phyloP scores from a whole-genome alignment of 2,329 filamentous ascomycete species.

The Diaporthe destruens region DNA sequence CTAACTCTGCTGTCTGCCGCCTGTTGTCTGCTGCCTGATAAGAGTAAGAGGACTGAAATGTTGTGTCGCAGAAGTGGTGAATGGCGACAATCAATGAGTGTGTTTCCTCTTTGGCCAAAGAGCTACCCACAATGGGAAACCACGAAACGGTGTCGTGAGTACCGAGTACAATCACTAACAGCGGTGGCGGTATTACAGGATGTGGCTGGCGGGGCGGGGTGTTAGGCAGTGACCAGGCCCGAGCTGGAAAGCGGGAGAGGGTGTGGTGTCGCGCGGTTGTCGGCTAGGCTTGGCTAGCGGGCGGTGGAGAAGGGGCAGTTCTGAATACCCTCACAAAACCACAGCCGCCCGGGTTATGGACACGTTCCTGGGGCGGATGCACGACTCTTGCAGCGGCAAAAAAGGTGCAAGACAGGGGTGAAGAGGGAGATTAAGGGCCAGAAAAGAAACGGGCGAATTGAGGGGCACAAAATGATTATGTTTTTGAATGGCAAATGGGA shows the following conservation, averaged over 20 bases:
- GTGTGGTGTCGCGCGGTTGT: conserved; percentile 12
- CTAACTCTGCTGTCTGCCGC: not conserved
- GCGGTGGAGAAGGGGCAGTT: conserved; percentile 39
- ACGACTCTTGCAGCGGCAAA: conserved; percentile 42
- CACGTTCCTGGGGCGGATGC: conserved; percentile 21
- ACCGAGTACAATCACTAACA: conserved; percentile 39
- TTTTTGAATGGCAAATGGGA: conserved; percentile 53
- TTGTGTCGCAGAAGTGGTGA: conserved; percentile 11
- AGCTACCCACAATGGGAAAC: conserved; percentile 13
- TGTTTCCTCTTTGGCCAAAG: not conserved
- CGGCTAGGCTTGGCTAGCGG: conserved; percentile 24
- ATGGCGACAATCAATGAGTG: conserved; percentile 22
- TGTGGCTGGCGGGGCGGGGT: conserved; percentile 17
- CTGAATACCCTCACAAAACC: conserved; percentile 46
- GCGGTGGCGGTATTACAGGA: conserved; percentile 15
- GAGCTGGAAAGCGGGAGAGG: not conserved
- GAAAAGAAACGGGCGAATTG: conserved; percentile 49
- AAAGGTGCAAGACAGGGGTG: conserved; percentile 45
- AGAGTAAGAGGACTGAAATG: conserved; percentile 8
- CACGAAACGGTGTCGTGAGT: conserved; percentile 19
- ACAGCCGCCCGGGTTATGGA: conserved; percentile 29
- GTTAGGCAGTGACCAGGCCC: conserved; percentile 37
- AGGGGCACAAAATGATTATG: conserved; percentile 52
- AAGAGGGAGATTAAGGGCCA: conserved; percentile 43
- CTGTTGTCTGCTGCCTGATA: conserved; percentile 10